A percentile compares a stretch with the other conserved stretches of the same genome.
These are phyloP conservation scores for Backusella macrospora DNA, from an alignment of 192 early-diverging fungal genomes.

Conservation along the genomic window DNA sequence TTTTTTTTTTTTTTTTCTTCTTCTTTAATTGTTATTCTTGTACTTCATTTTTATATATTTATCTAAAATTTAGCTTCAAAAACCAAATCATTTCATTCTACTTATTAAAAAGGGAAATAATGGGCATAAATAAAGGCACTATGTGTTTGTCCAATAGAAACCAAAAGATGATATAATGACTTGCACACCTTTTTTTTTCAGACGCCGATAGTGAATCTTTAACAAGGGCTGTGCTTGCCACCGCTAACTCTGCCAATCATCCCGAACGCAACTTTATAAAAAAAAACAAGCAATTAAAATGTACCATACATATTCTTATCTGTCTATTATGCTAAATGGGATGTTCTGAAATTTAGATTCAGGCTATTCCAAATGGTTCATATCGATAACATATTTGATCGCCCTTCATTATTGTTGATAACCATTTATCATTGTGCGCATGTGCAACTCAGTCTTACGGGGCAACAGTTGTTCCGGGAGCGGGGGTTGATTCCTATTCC, in stretches of 20 bases:
- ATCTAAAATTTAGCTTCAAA: no score
- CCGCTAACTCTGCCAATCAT: constrained; percentile 6
- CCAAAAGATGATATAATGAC: no score
- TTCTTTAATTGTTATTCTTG: no score
- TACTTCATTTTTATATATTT: no score
- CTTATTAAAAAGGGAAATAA: no score
- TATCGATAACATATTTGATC: not conserved
- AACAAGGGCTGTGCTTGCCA: not conserved
- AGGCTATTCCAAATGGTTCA: not conserved
- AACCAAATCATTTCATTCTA: no score
- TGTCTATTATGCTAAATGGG: not conserved
- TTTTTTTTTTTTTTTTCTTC: no score
- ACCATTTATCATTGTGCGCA: not conserved
- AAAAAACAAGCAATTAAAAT: not conserved
- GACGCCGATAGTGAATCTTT: not conserved
- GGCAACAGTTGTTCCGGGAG: not conserved
- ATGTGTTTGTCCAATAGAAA: not conserved
- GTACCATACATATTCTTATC: not conserved
- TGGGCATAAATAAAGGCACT: no score
- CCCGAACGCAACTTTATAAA: not conserved
- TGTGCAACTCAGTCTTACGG: not conserved
- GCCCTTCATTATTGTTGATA: not conserved
- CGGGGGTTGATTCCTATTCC: not conserved
- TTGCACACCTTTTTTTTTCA: constrained; percentile 1
- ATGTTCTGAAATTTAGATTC: not conserved